Evolutionary conservation across 2,329 filamentous ascomycete genomes (phyloP).

Genomic region (Elsinoe perseae): DNA sequence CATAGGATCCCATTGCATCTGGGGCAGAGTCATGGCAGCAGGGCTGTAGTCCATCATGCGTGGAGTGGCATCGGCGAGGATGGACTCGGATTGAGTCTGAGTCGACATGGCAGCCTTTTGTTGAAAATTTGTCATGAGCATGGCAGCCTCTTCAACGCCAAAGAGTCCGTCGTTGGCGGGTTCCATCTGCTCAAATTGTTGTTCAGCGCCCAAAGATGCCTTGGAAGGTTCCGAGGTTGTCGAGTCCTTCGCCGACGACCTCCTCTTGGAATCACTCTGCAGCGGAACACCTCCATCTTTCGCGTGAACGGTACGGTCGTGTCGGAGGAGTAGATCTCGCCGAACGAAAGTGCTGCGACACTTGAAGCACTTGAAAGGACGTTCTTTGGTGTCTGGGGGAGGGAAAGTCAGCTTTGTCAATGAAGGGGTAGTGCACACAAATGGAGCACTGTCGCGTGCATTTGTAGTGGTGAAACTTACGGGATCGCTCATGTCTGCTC

Average conservation of each 20-base stretch:
- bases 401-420: constrained; percentile 4
- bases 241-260: constrained; percentile 50
- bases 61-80: constrained; percentile 64
- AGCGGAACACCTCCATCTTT: constrained; percentile 93
- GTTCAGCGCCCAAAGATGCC: constrained; percentile 70
- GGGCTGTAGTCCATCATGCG: constrained; percentile 68
- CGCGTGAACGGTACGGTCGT: constrained; percentile 96
- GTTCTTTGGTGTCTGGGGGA: constrained; percentile 83
- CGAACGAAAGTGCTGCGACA: constrained; percentile 97
- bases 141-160: constrained; percentile 93
- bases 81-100: constrained; percentile 56
- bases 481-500: constrained; percentile 92
- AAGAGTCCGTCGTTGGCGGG: constrained; percentile 83
- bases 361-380: constrained; percentile 97
- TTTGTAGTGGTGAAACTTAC: constrained; percentile 56
- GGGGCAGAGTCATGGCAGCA: constrained; percentile 71
- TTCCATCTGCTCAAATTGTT: constrained; percentile 86
- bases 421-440: constrained; percentile 2
- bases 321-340: constrained; percentile 88
- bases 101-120: constrained; percentile 76
- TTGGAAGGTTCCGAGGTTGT: constrained; percentile 62
- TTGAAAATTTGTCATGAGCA: constrained; percentile 97
- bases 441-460: constrained; percentile 10
- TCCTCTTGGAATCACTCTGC: constrained; percentile 88
- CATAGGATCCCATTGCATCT: constrained; percentile 88